These are phyloP conservation scores for Candida koratica DNA, from an alignment of 805 yeast species.

Conservation along the genomic window DNA sequence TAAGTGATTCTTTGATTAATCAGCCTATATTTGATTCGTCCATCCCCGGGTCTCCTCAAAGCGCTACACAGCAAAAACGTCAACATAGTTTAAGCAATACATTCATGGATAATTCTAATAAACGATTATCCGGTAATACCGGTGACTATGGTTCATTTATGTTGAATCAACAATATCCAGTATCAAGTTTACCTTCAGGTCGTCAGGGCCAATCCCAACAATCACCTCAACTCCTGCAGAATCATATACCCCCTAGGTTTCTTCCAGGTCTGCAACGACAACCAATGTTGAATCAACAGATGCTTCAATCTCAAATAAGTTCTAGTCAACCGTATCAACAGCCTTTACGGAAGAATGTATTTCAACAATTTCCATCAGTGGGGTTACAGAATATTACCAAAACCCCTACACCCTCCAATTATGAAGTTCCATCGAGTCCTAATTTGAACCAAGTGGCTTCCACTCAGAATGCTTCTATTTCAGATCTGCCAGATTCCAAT, in stretches of 20 bases:
- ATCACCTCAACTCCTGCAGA: neutral
- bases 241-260: neutral
- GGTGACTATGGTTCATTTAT: constrained; percentile 7
- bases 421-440: constrained; percentile 41
- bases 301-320: neutral
- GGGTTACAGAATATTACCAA: constrained; percentile 18
- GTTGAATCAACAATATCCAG: constrained; percentile 4
- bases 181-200: constrained; percentile 1
- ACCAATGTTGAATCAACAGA: neutral
- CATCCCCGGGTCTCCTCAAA: constrained; percentile 5
- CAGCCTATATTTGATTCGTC: constrained; percentile 13
- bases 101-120: constrained; percentile 30
- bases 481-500: constrained; percentile 41
- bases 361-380: constrained; percentile 14
- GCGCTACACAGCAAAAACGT: constrained; percentile 29
- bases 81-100: constrained; percentile 37
- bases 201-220: neutral
- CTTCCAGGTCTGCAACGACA: neutral
- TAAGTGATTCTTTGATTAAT: constrained; percentile 17
- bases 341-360: constrained; percentile 17
- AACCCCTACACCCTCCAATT: constrained; percentile 41
- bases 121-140: constrained; percentile 28
- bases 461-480: constrained; percentile 34
- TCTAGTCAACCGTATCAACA: constrained; percentile 3
- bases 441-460: constrained; percentile 23